These are phyloP conservation scores for Gnomoniopsis smithogilvyi DNA, from an alignment of 2,329 filamentous ascomycete species.

Conservation along the genomic window DNA sequence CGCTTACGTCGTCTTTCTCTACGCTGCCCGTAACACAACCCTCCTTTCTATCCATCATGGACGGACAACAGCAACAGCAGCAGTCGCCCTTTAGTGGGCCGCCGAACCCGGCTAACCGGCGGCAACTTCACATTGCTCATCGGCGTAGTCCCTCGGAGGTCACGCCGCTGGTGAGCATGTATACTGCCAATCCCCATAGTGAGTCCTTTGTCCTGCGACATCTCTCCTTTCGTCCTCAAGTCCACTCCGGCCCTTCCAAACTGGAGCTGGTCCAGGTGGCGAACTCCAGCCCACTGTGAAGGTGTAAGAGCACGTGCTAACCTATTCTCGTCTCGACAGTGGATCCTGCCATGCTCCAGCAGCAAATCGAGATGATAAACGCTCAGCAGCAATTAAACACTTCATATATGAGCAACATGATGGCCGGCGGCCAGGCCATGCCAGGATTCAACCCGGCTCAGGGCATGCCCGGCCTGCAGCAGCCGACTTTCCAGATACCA, in stretches of 20 bases:
- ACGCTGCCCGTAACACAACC: constrained; percentile 2
- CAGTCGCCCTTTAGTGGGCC: constrained; percentile 53
- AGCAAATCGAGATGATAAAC: constrained; percentile 86
- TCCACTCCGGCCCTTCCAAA: neutral
- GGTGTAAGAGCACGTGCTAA: constrained; percentile 5
- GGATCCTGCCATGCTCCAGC: constrained; percentile 96
- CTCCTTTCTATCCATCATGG: constrained; percentile 53
- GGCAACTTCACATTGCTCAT: constrained; percentile 88
- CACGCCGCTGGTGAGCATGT: constrained; percentile 96
- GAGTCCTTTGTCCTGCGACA: constrained; percentile 35
- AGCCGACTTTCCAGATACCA: constrained; percentile 87
- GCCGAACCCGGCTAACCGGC: constrained; percentile 76
- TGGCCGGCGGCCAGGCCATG: constrained; percentile 76
- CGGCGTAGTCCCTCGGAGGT: constrained; percentile 95
- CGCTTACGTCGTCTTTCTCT: constrained; percentile 20
- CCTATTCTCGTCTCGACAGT: constrained; percentile 49
- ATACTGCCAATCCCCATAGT: constrained; percentile 58
- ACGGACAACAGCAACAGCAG: constrained; percentile 52
- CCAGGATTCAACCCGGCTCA: constrained; percentile 76
- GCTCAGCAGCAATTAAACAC: constrained; percentile 89
- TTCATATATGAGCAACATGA: constrained; percentile 97
- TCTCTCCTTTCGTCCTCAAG: neutral
- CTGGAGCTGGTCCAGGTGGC: neutral
- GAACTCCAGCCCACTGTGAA: neutral
- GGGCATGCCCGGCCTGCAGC: constrained; percentile 74